Evolutionary conservation across 768 basidiomycete species (phyloP).

Genomic region (Leccinum disarticulatum): DNA sequence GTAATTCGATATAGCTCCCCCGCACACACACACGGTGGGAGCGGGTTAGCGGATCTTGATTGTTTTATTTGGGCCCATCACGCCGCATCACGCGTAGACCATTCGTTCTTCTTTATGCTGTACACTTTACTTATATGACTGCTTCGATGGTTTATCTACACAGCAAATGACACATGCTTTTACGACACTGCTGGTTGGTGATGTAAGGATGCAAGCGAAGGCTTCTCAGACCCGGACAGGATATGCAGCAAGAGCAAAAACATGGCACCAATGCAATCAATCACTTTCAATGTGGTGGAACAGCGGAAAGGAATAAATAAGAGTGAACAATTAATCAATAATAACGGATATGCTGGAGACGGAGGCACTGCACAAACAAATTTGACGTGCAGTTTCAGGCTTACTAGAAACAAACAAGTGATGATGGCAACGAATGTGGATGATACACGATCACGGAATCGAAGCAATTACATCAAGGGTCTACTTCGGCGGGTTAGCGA

Average conservation of each 20-base stretch:
- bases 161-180: slow-evolving; percentile 18
- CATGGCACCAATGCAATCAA: slow-evolving; percentile 10
- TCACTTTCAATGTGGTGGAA: slow-evolving; percentile 7
- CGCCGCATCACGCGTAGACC: not conserved
- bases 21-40: too few species aligned
- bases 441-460: slow-evolving; percentile 23
- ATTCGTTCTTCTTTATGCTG: not conserved
- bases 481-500: slow-evolving; percentile 18
- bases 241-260: slow-evolving; percentile 19
- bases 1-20: slow-evolving; percentile 59
- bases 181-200: not conserved
- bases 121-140: not conserved
- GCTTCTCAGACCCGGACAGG: slow-evolving; percentile 10
- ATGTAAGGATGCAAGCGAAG: slow-evolving; percentile 15
- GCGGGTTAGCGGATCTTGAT: not conserved
- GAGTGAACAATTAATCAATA: slow-evolving; percentile 35
- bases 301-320: slow-evolving; percentile 24
- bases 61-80: not conserved
- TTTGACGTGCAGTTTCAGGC: slow-evolving; percentile 8
- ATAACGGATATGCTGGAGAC: slow-evolving; percentile 35
- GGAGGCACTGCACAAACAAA: slow-evolving; percentile 11
- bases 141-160: slow-evolving; percentile 21
- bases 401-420: slow-evolving; percentile 12
- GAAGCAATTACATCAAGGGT: slow-evolving; percentile 12
- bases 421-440: slow-evolving; percentile 10